Evolutionary conservation across 2,329 filamentous ascomycete species (phyloP), one percentile per base, ranked within the genome.

Genomic region (Trichocomaceae sp.): DNA sequence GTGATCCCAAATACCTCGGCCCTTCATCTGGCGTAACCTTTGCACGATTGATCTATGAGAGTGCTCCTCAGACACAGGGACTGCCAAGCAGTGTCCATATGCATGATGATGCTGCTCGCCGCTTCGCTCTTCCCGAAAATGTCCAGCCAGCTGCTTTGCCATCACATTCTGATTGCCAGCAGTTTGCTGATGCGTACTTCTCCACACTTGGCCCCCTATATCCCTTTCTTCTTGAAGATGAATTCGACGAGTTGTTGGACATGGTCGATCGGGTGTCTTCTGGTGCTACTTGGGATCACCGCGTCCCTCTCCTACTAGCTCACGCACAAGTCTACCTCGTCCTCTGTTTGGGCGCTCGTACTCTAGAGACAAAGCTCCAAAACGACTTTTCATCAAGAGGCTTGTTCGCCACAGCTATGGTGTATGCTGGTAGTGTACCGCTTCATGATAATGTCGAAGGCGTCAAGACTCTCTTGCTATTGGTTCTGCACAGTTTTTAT

Each of bases 61-160:
- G 47, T 17, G 47, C 47, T 4, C 47, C 47, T 39, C 47, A 50
- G 20, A n/a, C 47, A n/a, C 47, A 50, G 31, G 47, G 47, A 5
- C 9, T 50, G 8, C 31, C 47, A 48, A 22, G 19, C 15, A 22
- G 42, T 22, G 22, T 22, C 15, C 42, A 45, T 23, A 9, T 13
- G 23, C 42, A 45, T 13, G 42, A 45, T 22, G 19, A 22, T n/a
- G 15, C 19, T 9, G 19, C 17, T 4, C 9, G 19, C 13, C 6
- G 13, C 2, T 33, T n/a, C 1, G 45, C 47, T 1, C 9, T 39
- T 10, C 9, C 3, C 22, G 9, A 37, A 7, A 17, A 39, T 8
- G 20, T 17, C 12, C 31, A 37, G 8, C 13, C 47, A 8, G 22
- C 12, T 2, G 20, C 4, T 10, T 12, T 50, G 13, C 47, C 47